These are phyloP conservation scores for Xylariaceae sp. DNA, from an alignment of 2,329 filamentous ascomycete genomes.

Conservation along the genomic window DNA sequence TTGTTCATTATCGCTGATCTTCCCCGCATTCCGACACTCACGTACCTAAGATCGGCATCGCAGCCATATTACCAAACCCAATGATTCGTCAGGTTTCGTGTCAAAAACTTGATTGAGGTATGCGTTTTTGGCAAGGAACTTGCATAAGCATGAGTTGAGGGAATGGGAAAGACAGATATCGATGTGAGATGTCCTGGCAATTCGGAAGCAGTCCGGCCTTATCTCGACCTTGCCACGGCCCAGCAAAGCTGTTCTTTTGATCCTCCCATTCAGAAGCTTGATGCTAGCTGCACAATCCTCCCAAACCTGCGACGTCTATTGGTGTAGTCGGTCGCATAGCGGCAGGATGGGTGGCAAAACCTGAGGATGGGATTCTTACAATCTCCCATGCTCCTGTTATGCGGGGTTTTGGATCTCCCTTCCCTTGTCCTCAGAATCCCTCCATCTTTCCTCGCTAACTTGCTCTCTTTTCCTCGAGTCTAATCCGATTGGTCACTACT, in stretches of 20 bases:
- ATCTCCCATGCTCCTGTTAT: conserved; percentile 18
- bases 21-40: conserved; percentile 10
- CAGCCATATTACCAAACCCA: conserved; percentile 6
- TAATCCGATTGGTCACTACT: not conserved
- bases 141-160: not conserved
- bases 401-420: conserved; percentile 9
- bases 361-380: conserved; percentile 25
- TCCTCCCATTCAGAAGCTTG: not conserved
- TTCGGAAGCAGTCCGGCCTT: not conserved
- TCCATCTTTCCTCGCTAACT: no score
- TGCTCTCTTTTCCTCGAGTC: not conserved
- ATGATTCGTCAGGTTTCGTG: not conserved
- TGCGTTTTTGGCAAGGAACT: not conserved
- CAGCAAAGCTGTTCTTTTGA: not conserved
- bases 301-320: not conserved
- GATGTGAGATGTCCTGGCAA: not conserved
- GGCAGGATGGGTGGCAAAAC: not conserved
- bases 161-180: not conserved
- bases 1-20: conserved; percentile 12
- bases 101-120: not conserved
- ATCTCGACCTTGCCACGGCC: not conserved
- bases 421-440: not conserved
- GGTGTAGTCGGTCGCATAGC: conserved; percentile 10
- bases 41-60: conserved; percentile 5
- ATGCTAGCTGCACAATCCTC: not conserved